phyloP scores from a whole-genome alignment of 257 asterid species.

The Scutellaria baicalensis region DNA sequence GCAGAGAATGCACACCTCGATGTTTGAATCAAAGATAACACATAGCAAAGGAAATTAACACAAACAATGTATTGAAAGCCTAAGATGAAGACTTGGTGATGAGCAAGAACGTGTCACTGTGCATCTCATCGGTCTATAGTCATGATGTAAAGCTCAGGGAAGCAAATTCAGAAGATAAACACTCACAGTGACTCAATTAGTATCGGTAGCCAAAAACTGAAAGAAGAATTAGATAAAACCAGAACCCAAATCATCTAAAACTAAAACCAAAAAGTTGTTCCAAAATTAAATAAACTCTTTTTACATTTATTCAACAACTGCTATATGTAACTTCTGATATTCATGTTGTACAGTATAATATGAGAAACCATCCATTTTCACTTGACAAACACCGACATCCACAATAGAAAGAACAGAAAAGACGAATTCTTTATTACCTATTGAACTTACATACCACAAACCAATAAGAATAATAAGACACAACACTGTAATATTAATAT shows the following conservation, averaged over 20 bases:
- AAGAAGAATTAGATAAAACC: neutral
- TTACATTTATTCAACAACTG: slow-evolving; percentile 23
- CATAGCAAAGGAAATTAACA: neutral
- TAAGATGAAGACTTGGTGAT: neutral
- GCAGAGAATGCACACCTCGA: neutral
- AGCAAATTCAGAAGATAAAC: neutral
- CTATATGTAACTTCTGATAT: slow-evolving; percentile 20
- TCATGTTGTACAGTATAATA: slow-evolving; percentile 46
- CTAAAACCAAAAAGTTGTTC: neutral
- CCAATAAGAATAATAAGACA: slow-evolving; percentile 36
- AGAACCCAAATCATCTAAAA: neutral
- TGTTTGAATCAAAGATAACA: neutral
- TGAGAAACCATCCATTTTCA: slow-evolving; percentile 27
- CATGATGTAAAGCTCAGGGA: neutral
- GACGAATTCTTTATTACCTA: slow-evolving; percentile 45
- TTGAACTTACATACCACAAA: slow-evolving; percentile 56
- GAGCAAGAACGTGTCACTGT: neutral
- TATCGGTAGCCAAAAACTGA: neutral
- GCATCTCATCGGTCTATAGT: neutral
- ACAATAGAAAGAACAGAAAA: slow-evolving; percentile 15
- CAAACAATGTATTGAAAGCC: neutral
- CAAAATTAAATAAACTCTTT: neutral
- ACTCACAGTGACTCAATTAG: neutral
- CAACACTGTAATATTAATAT: slow-evolving; percentile 27
- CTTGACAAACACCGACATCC: slow-evolving; percentile 19